Evolutionary conservation across 1,284 basidiomycete species (phyloP), one percentile per base, ranked within the genome.

Genomic region (Ganoderma sp.): DNA sequence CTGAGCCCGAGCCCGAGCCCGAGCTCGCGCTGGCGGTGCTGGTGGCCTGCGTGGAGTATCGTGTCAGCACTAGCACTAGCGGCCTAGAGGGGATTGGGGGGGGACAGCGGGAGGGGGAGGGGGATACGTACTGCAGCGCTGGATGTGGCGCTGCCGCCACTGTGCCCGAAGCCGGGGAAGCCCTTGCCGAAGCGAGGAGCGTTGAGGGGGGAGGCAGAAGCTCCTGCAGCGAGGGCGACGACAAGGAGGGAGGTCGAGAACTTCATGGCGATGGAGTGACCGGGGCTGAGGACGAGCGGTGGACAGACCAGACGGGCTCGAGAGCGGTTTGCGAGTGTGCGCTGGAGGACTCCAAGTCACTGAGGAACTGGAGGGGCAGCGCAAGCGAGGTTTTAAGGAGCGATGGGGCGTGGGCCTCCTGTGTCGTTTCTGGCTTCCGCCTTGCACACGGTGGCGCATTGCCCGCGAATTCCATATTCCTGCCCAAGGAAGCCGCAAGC

Each of bases 191-290:
- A n/a, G 62, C 81, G 81, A 60, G 72, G 81, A 61, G 72, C 72
- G 61, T 77, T 75, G 65, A 77, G 74, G 9, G 82, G 83, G 63
- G 77, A 79, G 15, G 83, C 83, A 43, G 78, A 77, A 19, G 71
- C 66, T 28, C 78, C 78, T 61, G 87, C 74, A 32, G 81, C 73
- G 54, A 85, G 61, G 42, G 71, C n/a, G 54, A 72, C 14, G 54
- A 65, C 60, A 50, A 64, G 45, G 34, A 69, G 9, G 6, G 56
- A 67, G 34, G 60, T 45, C 25, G 72, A 72, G 72, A 73, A 70
- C 70, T 74, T 75, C 78, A 78, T 78, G 37, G 6, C 37, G 56
- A 52, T 59, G 39, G 65, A 25, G n/a, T 17, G 52, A 28, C 34
- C 37, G n/a, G 48, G 3, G 25, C 25, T 28, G 15, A 32, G 28